Conservation (phyloP, 1,284 basidiomycete genomes). For the Austroboletus novae-zelandiae region DNA sequence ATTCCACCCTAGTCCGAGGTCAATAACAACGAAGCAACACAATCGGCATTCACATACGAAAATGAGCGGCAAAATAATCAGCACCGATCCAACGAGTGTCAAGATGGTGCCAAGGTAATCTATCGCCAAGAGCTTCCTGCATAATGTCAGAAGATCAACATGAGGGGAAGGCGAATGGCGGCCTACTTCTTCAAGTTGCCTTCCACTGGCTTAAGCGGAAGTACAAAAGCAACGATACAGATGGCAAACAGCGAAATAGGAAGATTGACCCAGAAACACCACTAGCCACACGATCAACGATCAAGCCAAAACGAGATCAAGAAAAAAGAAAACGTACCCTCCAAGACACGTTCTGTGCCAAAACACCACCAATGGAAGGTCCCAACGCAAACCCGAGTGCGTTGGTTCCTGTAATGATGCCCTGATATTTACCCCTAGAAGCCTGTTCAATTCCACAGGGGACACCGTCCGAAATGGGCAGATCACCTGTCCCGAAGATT, state of each 20-base stretch:
- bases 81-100: slow-evolving; percentile 58
- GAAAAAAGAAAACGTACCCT: slow-evolving; percentile 38
- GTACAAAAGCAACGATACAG: slow-evolving; percentile 53
- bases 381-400: slow-evolving; percentile 48
- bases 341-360: slow-evolving; percentile 61
- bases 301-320: background rate
- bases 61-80: slow-evolving; percentile 68
- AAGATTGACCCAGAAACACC: slow-evolving; percentile 68
- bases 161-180: background rate
- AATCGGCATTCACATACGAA: slow-evolving; percentile 48
- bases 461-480: background rate
- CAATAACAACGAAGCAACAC: background rate
- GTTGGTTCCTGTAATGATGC: slow-evolving; percentile 55
- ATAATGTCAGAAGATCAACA: background rate
- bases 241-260: slow-evolving; percentile 56
- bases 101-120: slow-evolving; percentile 65
- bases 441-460: background rate
- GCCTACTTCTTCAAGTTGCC: slow-evolving; percentile 51
- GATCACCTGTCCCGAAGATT: slow-evolving; percentile 55
- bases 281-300: slow-evolving; percentile 32
- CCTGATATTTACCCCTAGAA: slow-evolving; percentile 61
- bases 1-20: slow-evolving; percentile 53
- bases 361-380: slow-evolving; percentile 58
- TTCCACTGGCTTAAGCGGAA: slow-evolving; percentile 64
- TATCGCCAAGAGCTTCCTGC: slow-evolving; percentile 62